These are phyloP conservation scores for Hermanozyma aechmeae DNA, from an alignment of 805 yeast species.

Conservation along the genomic window DNA sequence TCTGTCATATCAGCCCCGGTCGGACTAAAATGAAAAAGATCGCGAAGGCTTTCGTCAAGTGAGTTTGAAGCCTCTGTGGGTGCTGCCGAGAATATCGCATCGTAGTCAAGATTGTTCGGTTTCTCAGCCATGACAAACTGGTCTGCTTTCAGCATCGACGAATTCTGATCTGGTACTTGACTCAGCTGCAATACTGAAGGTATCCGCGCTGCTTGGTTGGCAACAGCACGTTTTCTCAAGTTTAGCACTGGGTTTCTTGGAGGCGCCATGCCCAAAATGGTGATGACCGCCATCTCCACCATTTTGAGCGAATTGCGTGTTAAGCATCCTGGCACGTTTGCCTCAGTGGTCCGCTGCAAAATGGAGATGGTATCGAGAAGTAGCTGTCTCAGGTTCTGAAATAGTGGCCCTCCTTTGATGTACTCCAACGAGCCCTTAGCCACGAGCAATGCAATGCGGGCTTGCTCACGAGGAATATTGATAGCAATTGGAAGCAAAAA, in stretches of 20 bases:
- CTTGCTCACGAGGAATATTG: constrained; percentile 52
- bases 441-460: constrained; percentile 53
- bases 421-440: constrained; percentile 76
- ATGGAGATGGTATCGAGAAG: constrained; percentile 42
- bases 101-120: too few species aligned
- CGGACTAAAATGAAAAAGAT: constrained; percentile 28
- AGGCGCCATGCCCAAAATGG: constrained; percentile 51
- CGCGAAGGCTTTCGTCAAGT: constrained; percentile 10
- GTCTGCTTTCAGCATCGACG: too few species aligned
- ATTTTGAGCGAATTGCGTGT: constrained; percentile 47
- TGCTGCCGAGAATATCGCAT: too few species aligned
- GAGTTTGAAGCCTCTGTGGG: background rate
- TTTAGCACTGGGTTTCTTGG: constrained; percentile 10
- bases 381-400: constrained; percentile 56
- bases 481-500: constrained; percentile 53
- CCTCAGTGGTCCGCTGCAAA: constrained; percentile 40
- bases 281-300: constrained; percentile 50
- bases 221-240: constrained; percentile 9
- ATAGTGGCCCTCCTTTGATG: constrained; percentile 72
- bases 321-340: constrained; percentile 53
- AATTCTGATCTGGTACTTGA: background rate
- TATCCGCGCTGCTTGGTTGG: background rate
- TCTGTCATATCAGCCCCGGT: constrained; percentile 30
- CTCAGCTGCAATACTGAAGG: background rate
- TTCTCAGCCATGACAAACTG: too few species aligned